Conservation (phyloP, 2,329 filamentous ascomycete genomes). For the Fusarium brachygibbosum region DNA sequence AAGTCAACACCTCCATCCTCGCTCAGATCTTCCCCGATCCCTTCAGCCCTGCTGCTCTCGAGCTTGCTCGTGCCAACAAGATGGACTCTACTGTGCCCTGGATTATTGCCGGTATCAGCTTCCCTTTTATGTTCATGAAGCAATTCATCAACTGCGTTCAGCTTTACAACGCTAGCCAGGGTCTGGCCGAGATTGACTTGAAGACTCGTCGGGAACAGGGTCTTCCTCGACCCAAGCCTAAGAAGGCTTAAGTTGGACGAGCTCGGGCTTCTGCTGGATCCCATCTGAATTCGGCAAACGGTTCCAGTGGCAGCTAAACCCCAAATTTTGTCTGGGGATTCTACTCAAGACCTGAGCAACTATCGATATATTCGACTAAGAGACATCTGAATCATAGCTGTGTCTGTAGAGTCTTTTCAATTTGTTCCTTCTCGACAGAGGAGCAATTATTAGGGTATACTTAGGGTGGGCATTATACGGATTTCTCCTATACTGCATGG, state of each 20-base stretch:
- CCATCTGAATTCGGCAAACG: constrained; percentile 1
- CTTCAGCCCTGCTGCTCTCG: constrained; percentile 91
- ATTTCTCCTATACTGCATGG: constrained; percentile 47
- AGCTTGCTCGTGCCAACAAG: constrained; percentile 94
- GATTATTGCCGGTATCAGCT: constrained; percentile 84
- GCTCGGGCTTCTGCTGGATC: not conserved
- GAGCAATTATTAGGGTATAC: constrained; percentile 42
- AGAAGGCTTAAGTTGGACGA: constrained; percentile 49
- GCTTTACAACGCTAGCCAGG: constrained; percentile 90
- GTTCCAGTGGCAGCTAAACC: not conserved
- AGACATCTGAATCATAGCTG: constrained; percentile 12
- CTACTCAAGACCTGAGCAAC: not conserved
- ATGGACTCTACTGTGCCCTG: constrained; percentile 76
- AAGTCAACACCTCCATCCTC: constrained; percentile 77
- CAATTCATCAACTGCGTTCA: constrained; percentile 95
- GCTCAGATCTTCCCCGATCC: constrained; percentile 86
- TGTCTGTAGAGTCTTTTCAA: constrained; percentile 34
- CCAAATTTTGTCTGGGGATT: not conserved
- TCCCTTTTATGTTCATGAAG: constrained; percentile 91
- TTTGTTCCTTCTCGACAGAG: constrained; percentile 24
- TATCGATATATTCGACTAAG: constrained; percentile 19
- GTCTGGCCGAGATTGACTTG: constrained; percentile 92
- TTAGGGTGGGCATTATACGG: constrained; percentile 32
- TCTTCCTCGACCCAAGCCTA: constrained; percentile 61
- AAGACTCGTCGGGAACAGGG: constrained; percentile 69